Base-by-base conservation (phyloP, 768 basidiomycete species). In the Ramaria sp. region DNA sequence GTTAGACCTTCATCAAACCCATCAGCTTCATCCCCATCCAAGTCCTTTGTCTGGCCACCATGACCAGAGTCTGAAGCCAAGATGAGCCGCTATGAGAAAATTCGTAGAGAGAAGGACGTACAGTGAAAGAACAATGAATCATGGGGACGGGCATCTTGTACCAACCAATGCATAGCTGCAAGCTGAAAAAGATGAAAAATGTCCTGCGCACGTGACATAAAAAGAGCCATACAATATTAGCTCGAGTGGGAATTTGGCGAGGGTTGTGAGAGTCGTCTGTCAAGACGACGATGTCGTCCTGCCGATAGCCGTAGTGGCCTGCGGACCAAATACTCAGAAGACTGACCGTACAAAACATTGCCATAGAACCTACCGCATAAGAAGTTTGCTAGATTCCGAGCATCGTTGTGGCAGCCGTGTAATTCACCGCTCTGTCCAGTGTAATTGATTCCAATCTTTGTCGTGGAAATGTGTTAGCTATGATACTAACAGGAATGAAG, bases 41-140 rank as follows among this genome's bases (percentile, higher is more conserved):
- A 32, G 66, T 96, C 95, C 58, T 85, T 76, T 0, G 85, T 85
- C 68, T 93, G 93, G 13, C 91, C 93, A 36, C 95, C 95, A 59
- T 98, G 95, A 13, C 94, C 94, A 5, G 92, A 95, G 66, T 90
- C 88, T 88, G 45, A 41, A 0, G n/a, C 2, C 16, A 12, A 22
- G 13, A 28, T 25, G 30, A 12, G 22, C 7, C 27, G 2, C 18
- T 22, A n/a, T 3, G 55, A 2, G 5, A 42, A 18, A 27, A 13
- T 8, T 34, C 3, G 32, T 9, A 4, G 32, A 1, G 9, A 34
- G 3, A 34, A 34, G 13, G 1, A 66, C 78, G 55, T 56, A 86
- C 88, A 94, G 60, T 93, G 92, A 75, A 94, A 88, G 73, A 93
- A 92, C 30, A 94, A 71, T 3, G 92, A 83, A 61, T 95, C 91